A percentile compares a stretch with the other conserved stretches of the same genome.
Conservation (phyloP, 1,139 yeast species). For the Kluyveromyces sp. region DNA sequence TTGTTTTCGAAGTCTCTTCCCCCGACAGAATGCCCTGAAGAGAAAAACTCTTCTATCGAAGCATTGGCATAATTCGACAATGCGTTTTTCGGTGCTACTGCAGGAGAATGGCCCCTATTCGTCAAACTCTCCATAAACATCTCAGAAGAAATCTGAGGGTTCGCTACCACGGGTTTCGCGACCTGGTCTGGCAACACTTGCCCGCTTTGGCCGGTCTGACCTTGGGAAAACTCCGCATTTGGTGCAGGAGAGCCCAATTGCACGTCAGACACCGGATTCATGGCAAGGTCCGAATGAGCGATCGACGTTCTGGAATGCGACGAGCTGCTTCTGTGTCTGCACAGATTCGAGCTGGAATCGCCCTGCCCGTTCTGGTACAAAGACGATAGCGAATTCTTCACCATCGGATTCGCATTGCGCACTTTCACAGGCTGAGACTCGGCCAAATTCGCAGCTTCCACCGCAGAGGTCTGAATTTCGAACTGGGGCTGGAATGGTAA, state of each 20-base stretch:
- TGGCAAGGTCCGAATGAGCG: constrained; percentile 6
- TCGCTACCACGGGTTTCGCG: constrained; percentile 4
- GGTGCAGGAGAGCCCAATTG: neutral
- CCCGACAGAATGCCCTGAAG: constrained; percentile 12
- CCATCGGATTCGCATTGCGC: constrained; percentile 4
- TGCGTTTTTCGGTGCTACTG: constrained; percentile 10
- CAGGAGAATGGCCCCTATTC: constrained; percentile 24
- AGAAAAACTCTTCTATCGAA: constrained; percentile 27
- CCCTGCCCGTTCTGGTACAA: constrained; percentile 1
- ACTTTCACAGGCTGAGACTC: constrained; percentile 20
- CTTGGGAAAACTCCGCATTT: neutral
- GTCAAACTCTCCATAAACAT: constrained; percentile 31
- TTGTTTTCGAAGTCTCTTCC: constrained; percentile 7
- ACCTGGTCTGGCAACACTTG: neutral
- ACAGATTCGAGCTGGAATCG: constrained; percentile 9
- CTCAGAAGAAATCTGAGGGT: constrained; percentile 24
- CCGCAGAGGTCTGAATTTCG: constrained; percentile 23
- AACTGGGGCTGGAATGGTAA: constrained; percentile 33
- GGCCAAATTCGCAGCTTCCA: constrained; percentile 22
- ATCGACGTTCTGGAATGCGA: constrained; percentile 20
- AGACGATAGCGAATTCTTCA: neutral
- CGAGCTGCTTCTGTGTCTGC: constrained; percentile 20
- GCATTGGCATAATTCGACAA: constrained; percentile 14
- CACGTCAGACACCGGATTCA: constrained; percentile 3
- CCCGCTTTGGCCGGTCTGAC: neutral